Evolutionary conservation across 2,329 filamentous ascomycete genomes (phyloP).

Genomic region (Bisporella sp.): DNA sequence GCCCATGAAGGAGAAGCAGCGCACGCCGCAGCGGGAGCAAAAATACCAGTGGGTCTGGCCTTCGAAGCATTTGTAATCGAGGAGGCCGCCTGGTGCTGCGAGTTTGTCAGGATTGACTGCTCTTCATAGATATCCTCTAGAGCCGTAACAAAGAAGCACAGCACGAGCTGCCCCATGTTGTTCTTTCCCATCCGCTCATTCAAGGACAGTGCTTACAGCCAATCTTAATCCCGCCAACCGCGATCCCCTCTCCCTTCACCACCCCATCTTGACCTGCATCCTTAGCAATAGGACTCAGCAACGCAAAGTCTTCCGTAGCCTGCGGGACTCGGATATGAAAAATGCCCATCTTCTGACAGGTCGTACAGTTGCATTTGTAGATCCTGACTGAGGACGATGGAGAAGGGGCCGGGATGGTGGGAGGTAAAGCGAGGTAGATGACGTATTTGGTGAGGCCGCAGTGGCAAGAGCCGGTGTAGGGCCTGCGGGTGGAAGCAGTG

Average conservation of each 20-base stretch:
- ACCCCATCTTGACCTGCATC: conserved; percentile 18
- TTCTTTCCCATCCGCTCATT: too few species aligned
- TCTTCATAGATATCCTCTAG: too few species aligned
- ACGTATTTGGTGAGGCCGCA: neutral
- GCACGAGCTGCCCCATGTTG: too few species aligned
- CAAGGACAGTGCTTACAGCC: too few species aligned
- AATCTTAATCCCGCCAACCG: too few species aligned
- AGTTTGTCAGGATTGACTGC: neutral
- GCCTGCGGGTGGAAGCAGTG: neutral
- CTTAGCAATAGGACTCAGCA: conserved; percentile 32
- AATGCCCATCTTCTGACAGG: conserved; percentile 40
- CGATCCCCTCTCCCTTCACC: conserved; percentile 1
- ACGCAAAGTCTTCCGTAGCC: conserved; percentile 36
- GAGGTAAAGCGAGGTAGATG: conserved; percentile 32
- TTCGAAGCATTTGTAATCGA: neutral
- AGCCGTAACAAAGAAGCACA: too few species aligned
- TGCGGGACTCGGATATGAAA: conserved; percentile 37
- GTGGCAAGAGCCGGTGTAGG: neutral
- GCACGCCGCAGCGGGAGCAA: neutral
- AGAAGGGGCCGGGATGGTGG: conserved; percentile 15
- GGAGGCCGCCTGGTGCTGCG: neutral
- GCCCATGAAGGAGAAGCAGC: neutral
- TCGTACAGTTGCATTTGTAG: conserved; percentile 39
- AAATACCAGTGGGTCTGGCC: neutral
- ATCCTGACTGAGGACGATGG: conserved; percentile 26